These are phyloP conservation scores for Tuber microsphaerosporum DNA, from an alignment of 495 filamentous ascomycete genomes.

Conservation along the genomic window DNA sequence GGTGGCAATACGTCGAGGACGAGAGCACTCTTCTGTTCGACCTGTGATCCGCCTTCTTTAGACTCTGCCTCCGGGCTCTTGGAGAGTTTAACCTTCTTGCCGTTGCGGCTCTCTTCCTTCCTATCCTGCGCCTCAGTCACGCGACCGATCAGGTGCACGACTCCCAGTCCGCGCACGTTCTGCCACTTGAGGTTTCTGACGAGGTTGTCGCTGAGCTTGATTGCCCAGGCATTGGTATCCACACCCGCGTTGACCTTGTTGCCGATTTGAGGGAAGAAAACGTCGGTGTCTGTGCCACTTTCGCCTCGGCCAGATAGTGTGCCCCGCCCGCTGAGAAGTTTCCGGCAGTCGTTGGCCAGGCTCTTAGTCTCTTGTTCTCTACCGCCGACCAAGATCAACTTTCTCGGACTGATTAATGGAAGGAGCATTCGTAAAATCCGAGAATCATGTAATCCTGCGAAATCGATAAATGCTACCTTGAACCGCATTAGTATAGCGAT, in stretches of 20 bases:
- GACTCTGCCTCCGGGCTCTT: conserved; percentile 27
- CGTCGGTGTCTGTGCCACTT: conserved; percentile 49
- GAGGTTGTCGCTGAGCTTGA: conserved; percentile 76
- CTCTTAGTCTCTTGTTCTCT: conserved; percentile 64
- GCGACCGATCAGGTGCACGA: conserved; percentile 51
- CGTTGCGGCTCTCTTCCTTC: conserved; percentile 28
- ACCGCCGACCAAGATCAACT: conserved; percentile 82
- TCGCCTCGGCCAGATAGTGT: conserved; percentile 23
- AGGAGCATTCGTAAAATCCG: conserved; percentile 89
- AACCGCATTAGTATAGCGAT: conserved; percentile 60
- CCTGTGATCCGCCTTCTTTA: conserved; percentile 34
- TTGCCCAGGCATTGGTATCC: conserved; percentile 94
- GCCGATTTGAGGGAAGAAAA: conserved; percentile 73
- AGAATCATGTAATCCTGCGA: conserved; percentile 84
- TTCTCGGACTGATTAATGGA: conserved; percentile 85
- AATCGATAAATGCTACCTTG: conserved; percentile 80
- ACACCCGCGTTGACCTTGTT: conserved; percentile 77
- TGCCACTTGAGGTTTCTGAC: conserved; percentile 87
- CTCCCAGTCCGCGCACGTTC: conserved; percentile 76
- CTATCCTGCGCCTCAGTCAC: conserved; percentile 34
- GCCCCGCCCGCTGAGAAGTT: conserved; percentile 55
- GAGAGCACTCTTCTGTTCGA: conserved; percentile 45
- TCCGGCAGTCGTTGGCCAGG: conserved; percentile 72
- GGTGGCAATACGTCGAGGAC: conserved; percentile 70
- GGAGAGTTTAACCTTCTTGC: conserved; percentile 61